Evolutionary conservation across 306 rosid genomes (phyloP), one percentile per base, ranked within the genome.

Genomic region (Ochetophila trinervis): DNA sequence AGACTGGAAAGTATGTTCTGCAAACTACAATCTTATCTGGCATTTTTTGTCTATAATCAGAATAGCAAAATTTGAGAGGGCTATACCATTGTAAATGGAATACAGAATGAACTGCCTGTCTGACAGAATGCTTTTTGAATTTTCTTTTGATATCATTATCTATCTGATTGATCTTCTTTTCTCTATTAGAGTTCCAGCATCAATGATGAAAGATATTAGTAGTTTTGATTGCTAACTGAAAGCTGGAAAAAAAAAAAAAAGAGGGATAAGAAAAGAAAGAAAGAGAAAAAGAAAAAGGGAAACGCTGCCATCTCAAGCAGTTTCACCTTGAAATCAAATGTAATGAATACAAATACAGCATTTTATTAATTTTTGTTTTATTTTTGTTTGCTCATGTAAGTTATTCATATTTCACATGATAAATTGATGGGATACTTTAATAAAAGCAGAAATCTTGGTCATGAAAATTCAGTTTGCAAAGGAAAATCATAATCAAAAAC

Each of bases 1-100:
- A 12, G 87, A 89, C 58, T 89, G 98, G 98, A 85, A 81, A 96
- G 98, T 92, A 79, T 64, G 61, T 70, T 67, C 56, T 36, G 8
- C 49, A 36, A 77, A 68, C 57, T 35, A 74, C 23, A 62, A 75
- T 71, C 62, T 4, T 44, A 18, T 78, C 32, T 35, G 14, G 45
- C 32, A 36, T 61, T 63, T 53, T 48, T 63, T 1, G 2, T 5
- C 17, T 21, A 10, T 15, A 0, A 20, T 47, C 19, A 70, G 16
- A 53, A 57, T 42, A 8, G 62, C 49, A 48, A 54, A 5, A 5
- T 24, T 16, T 54, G 59, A 50, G 54, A 50, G 23, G 6, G 54
- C 11, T 50, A 16, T n/a, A 18, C 7, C n/a, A 16, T 49, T 49
- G 8, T 49, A 49, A 49, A 5, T 16, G 7, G 16, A 49, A 49